A percentile compares a stretch with the other conserved stretches of the same genome.
Conservation (phyloP, 176 grass and related monocot species). For the Eragrostis curvula region DNA sequence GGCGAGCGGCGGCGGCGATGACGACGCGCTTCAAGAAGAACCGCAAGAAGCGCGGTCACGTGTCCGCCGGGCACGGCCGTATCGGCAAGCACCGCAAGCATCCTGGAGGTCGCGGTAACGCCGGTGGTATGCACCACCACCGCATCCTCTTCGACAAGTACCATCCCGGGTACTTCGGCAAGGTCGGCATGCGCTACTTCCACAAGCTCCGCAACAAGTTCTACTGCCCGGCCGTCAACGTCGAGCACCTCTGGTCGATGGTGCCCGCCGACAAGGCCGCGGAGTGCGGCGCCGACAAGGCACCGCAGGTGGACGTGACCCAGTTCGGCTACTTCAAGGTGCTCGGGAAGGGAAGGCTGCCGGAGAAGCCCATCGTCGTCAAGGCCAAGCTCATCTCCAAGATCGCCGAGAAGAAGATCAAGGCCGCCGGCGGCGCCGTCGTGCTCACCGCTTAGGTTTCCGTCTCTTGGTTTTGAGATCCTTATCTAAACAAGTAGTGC, state of each 20-base stretch:
- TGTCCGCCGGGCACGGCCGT: slow-evolving; percentile 84
- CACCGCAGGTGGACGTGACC: slow-evolving; percentile 72
- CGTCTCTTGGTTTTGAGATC: slow-evolving; percentile 49
- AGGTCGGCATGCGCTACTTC: slow-evolving; percentile 98
- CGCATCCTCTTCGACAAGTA: slow-evolving; percentile 99
- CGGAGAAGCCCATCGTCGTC: slow-evolving; percentile 71
- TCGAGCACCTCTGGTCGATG: slow-evolving; percentile 84
- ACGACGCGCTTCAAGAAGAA: slow-evolving; percentile 93
- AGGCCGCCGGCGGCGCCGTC: slow-evolving; percentile 81
- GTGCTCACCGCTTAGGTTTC: slow-evolving; percentile 77
- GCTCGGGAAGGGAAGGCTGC: slow-evolving; percentile 75
- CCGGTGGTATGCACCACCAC: slow-evolving; percentile 97
- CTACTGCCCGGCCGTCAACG: slow-evolving; percentile 71
- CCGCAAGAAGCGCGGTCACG: slow-evolving; percentile 95
- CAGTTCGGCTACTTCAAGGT: slow-evolving; percentile 99
- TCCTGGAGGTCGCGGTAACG: slow-evolving; percentile 88
- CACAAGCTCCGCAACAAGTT: slow-evolving; percentile 90
- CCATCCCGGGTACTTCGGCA: slow-evolving; percentile 89
- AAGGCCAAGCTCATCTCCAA: slow-evolving; percentile 95
- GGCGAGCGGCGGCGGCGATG: slow-evolving; percentile 59
- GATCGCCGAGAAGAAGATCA: slow-evolving; percentile 99
- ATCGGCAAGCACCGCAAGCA: slow-evolving; percentile 98
- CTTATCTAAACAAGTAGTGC: slow-evolving; percentile 39
- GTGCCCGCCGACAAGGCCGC: slow-evolving; percentile 69
- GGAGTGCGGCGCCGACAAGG: slow-evolving; percentile 49